Conservation (phyloP, 176 grass and related monocot genomes). For the Rhynchospora breviuscula region DNA sequence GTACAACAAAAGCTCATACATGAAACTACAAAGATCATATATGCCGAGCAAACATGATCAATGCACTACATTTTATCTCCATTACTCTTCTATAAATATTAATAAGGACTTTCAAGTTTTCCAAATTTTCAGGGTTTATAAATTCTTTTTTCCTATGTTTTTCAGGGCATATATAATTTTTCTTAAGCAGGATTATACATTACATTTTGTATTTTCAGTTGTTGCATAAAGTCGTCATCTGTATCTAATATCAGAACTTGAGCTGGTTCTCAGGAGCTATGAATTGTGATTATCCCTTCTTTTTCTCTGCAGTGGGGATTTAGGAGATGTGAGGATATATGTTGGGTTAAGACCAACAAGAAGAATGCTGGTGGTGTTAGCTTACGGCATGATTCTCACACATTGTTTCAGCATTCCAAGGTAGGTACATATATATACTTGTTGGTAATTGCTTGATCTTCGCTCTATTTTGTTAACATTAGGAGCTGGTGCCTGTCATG, state of each 20-base stretch:
- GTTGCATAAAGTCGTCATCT: not conserved
- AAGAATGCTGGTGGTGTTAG: slow-evolving; percentile 69
- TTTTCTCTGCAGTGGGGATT: slow-evolving; percentile 81
- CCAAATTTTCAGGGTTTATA: not conserved
- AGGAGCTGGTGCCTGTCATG: slow-evolving; percentile 15
- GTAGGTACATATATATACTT: slow-evolving; percentile 15
- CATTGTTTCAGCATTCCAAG: slow-evolving; percentile 91
- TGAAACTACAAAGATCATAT: not conserved
- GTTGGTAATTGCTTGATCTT: not conserved
- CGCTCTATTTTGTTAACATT: slow-evolving; percentile 2
- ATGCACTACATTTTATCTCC: not conserved
- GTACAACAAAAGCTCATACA: not conserved
- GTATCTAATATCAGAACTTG: not conserved
- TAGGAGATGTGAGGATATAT: slow-evolving; percentile 93
- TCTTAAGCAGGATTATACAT: not conserved
- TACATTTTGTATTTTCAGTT: not conserved
- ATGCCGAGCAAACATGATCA: not conserved
- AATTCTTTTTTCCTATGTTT: not conserved
- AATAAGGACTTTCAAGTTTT: not conserved
- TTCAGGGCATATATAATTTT: not conserved
- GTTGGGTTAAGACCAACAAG: slow-evolving; percentile 97
- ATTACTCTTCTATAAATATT: not conserved
- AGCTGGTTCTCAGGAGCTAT: not conserved
- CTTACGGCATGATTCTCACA: slow-evolving; percentile 83
- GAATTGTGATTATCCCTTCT: not conserved